Conservation (phyloP, 257 asterid genomes). For the Solanum clarkiae region DNA sequence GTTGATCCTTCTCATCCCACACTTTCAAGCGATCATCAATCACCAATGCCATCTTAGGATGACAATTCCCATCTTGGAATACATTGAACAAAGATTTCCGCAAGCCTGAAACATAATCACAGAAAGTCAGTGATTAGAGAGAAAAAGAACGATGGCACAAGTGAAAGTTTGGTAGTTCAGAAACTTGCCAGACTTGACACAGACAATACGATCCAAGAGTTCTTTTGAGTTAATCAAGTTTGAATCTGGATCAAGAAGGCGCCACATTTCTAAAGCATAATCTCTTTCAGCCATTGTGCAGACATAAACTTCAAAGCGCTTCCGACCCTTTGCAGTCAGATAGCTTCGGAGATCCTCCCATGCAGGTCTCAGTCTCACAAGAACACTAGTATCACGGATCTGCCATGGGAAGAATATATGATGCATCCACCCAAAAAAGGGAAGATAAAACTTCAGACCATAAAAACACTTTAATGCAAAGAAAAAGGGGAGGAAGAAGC, state of each 20-base stretch:
- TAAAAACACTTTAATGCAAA: not conserved
- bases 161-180: not conserved
- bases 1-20: constrained; percentile 97
- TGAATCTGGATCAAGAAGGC: constrained; percentile 96
- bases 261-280: constrained; percentile 98
- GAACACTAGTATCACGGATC: constrained; percentile 98
- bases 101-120: constrained; percentile 34
- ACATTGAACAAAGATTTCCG: constrained; percentile 82
- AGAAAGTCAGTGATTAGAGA: not conserved
- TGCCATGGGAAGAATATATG: constrained; percentile 11
- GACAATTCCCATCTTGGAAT: constrained; percentile 79
- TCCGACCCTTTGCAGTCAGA: constrained; percentile 91
- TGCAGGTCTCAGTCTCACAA: constrained; percentile 96
- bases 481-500: not conserved
- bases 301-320: constrained; percentile 94
- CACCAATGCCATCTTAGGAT: constrained; percentile 96
- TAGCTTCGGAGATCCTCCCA: constrained; percentile 98
- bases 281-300: constrained; percentile 99
- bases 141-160: not conserved
- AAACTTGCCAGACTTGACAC: constrained; percentile 83
- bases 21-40: constrained; percentile 95
- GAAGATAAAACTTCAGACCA: not conserved
- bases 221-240: constrained; percentile 63
- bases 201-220: constrained; percentile 75
- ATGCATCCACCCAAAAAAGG: not conserved